phyloP scores from a whole-genome alignment of 2,329 filamentous ascomycete species.

The Coleophoma cylindrospora region DNA sequence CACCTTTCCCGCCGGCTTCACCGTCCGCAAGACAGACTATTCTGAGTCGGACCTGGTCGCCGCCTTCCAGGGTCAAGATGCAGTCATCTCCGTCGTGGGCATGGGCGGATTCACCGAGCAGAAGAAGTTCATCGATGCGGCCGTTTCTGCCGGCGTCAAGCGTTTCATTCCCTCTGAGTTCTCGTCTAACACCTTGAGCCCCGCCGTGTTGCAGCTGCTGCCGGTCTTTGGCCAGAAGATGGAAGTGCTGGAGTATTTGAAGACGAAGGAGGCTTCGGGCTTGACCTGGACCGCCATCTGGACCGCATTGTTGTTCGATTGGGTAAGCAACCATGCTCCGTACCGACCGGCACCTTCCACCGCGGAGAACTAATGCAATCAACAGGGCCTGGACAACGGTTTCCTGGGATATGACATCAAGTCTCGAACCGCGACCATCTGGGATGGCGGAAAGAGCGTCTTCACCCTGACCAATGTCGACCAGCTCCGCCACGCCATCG shows the following conservation, averaged over 20 bases:
- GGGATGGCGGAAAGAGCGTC: constrained; percentile 20
- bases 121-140: constrained; percentile 46
- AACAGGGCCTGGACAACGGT: constrained; percentile 6
- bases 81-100: constrained; percentile 46
- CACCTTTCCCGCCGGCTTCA: background rate
- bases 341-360: background rate
- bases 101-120: constrained; percentile 37
- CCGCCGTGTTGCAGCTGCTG: background rate
- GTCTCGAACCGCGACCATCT: constrained; percentile 22
- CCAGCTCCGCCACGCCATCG: constrained; percentile 24
- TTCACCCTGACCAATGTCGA: constrained; percentile 23
- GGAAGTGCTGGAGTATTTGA: constrained; percentile 30
- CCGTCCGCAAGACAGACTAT: background rate
- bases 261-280: constrained; percentile 19
- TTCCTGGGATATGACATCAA: constrained; percentile 26
- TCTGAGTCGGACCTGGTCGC: background rate
- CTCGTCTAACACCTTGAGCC: background rate
- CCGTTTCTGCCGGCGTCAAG: constrained; percentile 48
- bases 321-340: constrained; percentile 17
- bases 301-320: constrained; percentile 45
- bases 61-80: constrained; percentile 48
- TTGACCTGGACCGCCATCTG: constrained; percentile 41
- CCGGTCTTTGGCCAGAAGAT: background rate
- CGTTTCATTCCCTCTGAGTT: constrained; percentile 53
- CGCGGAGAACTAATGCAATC: background rate